phyloP scores from a whole-genome alignment of 768 basidiomycete genomes.

The Mycena belliarum region DNA sequence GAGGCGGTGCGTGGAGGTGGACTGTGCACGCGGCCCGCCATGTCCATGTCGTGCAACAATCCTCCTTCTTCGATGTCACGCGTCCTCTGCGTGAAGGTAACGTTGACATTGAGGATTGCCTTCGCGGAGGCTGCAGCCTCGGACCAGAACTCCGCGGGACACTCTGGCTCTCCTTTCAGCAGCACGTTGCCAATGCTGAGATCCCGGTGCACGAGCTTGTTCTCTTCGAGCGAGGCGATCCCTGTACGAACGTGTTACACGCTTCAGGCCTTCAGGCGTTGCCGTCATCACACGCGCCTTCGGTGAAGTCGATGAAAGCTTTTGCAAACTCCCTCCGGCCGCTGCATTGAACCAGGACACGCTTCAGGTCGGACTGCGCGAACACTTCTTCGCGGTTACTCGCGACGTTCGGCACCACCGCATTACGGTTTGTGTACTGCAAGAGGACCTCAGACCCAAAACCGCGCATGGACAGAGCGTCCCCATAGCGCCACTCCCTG shows the following conservation, averaged over 20 bases:
- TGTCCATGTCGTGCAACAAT: conserved; percentile 8
- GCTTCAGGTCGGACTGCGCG: conserved; percentile 7
- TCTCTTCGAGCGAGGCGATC: conserved; percentile 1
- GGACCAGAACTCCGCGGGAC: conserved; percentile 1
- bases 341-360: conserved; percentile 3
- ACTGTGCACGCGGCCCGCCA: conserved; percentile 2
- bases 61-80: conserved; percentile 3
- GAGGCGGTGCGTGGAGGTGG: too few relatives aligned
- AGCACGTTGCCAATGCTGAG: conserved; percentile 12
- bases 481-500: conserved; percentile 9
- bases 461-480: conserved; percentile 4
- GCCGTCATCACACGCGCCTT: conserved; percentile 1
- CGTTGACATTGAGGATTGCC: background rate
- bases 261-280: background rate
- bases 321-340: background rate
- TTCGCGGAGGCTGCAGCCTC: conserved; percentile 1
- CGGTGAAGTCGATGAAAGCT: conserved; percentile 2
- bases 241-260: background rate
- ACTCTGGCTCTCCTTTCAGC: background rate
- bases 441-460: background rate
- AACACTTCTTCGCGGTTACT: conserved; percentile 9
- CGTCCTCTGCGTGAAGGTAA: conserved; percentile 6
- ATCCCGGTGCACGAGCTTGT: conserved; percentile 2
- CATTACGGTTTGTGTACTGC: background rate
- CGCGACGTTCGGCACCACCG: background rate